Conservation (phyloP, 495 filamentous ascomycete genomes). For the Cenococcum geophilum region DNA sequence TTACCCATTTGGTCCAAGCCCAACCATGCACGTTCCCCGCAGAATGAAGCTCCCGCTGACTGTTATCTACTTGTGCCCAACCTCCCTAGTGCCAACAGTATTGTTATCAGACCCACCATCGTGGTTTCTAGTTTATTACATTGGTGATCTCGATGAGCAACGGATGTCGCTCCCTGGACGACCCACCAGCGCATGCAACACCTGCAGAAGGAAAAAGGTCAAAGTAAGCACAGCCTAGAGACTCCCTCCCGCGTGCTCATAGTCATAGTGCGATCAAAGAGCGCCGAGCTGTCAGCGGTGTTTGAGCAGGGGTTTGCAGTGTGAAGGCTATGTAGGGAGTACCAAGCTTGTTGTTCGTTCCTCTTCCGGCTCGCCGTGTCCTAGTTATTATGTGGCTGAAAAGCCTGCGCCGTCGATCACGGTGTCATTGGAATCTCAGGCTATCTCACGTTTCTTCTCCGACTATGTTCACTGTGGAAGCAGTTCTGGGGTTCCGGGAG, state of each 20-base stretch:
- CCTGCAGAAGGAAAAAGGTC: not conserved
- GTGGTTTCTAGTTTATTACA: too few relatives aligned
- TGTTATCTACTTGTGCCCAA: too few relatives aligned
- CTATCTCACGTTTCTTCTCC: not conserved
- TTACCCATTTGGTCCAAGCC: too few relatives aligned
- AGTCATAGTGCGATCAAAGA: not conserved
- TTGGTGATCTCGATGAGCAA: too few relatives aligned
- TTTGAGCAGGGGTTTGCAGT: not conserved
- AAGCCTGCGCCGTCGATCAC: not conserved
- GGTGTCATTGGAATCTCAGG: not conserved
- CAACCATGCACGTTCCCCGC: too few relatives aligned
- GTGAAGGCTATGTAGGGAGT: not conserved
- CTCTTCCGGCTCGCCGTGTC: not conserved
- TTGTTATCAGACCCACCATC: too few relatives aligned
- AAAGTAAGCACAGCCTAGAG: not conserved
- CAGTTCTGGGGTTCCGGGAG: not conserved
- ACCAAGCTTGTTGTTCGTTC: not conserved
- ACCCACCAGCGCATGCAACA: not conserved
- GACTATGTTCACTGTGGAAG: not conserved
- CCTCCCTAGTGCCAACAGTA: too few relatives aligned
- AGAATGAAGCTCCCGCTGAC: too few relatives aligned
- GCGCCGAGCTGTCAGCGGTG: not conserved
- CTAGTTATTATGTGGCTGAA: too few relatives aligned
- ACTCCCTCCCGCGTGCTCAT: not conserved
- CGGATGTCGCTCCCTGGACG: constrained; percentile 1